Conservation (phyloP, 129 eudicot species). For the Deinandra increscens region DNA sequence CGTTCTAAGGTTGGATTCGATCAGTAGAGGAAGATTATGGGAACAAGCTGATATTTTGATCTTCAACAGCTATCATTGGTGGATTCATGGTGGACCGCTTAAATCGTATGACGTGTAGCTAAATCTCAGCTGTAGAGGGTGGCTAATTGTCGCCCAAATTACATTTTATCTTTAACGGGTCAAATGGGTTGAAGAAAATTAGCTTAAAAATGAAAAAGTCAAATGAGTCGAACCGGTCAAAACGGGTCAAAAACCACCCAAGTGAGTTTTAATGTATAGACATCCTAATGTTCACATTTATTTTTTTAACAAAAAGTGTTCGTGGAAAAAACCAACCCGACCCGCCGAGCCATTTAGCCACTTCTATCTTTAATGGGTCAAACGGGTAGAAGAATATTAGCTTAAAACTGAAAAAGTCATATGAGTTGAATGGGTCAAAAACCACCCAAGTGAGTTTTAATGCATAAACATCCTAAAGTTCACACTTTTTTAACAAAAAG, state of each 20-base stretch:
- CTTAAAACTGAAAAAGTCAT: background rate
- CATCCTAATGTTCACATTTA: background rate
- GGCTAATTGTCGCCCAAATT: background rate
- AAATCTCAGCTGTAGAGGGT: background rate
- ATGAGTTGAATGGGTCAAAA: background rate
- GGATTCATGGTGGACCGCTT: conserved; percentile 59
- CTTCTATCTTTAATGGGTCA: too few species aligned
- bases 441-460: background rate
- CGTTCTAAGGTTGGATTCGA: conserved; percentile 61
- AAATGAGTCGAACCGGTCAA: background rate
- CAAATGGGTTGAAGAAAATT: too few species aligned
- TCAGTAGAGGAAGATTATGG: conserved; percentile 49
- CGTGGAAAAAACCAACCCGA: too few species aligned
- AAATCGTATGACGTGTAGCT: conserved; percentile 41
- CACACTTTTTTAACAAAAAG: background rate
- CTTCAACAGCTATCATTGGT: conserved; percentile 92
- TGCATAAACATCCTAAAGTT: background rate
- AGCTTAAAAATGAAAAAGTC: background rate
- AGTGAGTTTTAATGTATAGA: background rate
- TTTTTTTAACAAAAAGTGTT: background rate
- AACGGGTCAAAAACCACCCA: background rate
- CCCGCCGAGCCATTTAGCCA: background rate
- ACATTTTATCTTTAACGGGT: conserved; percentile 3
- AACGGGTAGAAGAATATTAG: too few species aligned
- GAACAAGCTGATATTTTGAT: conserved; percentile 59